Conservation (phyloP, 1,284 basidiomycete species). For the Sanghuangporus weigelae region DNA sequence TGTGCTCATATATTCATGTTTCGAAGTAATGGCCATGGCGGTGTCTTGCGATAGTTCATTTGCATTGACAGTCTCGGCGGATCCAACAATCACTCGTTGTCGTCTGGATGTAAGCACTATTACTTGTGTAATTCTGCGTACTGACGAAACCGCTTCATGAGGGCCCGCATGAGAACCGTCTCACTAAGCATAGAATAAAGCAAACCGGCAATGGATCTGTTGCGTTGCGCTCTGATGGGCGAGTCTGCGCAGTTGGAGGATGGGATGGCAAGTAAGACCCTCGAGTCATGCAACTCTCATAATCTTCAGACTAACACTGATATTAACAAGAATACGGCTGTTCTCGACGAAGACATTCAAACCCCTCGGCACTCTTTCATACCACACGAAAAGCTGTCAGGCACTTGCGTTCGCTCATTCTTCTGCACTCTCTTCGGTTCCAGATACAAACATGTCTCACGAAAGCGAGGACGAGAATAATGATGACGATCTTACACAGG, state of each 20-base stretch:
- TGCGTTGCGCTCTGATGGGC: conserved; percentile 68
- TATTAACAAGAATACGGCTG: conserved; percentile 55
- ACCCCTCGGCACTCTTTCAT: conserved; percentile 70
- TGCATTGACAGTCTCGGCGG: conserved; percentile 79
- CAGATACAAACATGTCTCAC: background rate
- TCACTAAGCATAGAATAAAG: conserved; percentile 50
- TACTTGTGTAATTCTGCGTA: background rate
- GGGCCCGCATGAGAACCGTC: background rate
- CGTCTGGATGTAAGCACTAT: conserved; percentile 45
- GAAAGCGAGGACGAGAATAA: conserved; percentile 26
- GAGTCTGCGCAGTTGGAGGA: conserved; percentile 76
- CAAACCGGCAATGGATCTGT: conserved; percentile 74
- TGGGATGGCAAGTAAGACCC: conserved; percentile 81
- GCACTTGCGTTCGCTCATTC: conserved; percentile 58
- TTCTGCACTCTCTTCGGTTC: background rate
- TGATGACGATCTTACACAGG: conserved; percentile 43
- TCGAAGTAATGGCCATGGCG: conserved; percentile 81
- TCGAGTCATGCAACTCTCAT: background rate
- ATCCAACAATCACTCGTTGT: conserved; percentile 73
- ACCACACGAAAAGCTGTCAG: conserved; percentile 75
- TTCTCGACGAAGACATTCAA: conserved; percentile 76
- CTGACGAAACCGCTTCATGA: background rate
- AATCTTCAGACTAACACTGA: background rate
- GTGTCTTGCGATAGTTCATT: conserved; percentile 55
- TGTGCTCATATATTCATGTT: background rate